Evolutionary conservation across 305 asterid genomes (phyloP), one percentile per base, ranked within the genome.

Genomic region (Caryopteris hybrid): DNA sequence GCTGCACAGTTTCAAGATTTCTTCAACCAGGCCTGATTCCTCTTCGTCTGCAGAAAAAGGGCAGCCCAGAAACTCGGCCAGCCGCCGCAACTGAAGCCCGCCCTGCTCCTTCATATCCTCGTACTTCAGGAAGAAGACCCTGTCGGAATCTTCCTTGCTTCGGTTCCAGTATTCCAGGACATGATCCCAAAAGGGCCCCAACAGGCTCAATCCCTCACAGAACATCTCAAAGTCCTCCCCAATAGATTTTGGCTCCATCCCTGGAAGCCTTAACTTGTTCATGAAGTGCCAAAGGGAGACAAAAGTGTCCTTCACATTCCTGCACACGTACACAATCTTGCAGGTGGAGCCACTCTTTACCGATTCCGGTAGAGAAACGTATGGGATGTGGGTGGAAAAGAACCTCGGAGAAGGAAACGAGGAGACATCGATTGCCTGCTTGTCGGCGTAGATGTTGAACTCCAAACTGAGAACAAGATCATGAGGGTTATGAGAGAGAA

Each of bases 161-260:
- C 11, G 55, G 4, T 83, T 62, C 90, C 90, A 84, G 21, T 82
- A 86, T 36, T 48, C 83, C 7, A 78, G 38, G 4, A 69, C 72
- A 52, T 78, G 85, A 6, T 80, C 82, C 88, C 88, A 86, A 5
- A 66, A 42, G 2, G 88, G 86, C 3, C 89, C 92, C n/a, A 33
- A 80, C 4, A 29, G 2, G 70, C 65, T 77, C 6, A 74, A 29
- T 6, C 90, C 88, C 8, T 61, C 36, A 11, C 84, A 80, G 78
- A 79, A 86, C 57, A 2, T 13, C 0, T 79, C 80, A 9, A 84
- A 69, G 1, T 29, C 80, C 27, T 74, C 75, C 0, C 23, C 66
- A 0, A 80, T 55, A 0, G 76, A 20, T 65, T 71, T 58, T 0
- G 12, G 11, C 1, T 34, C 57, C 53, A 38, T 25, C 45, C 31